Percentiles rank a stretch among this genome's conserved stretches.
phyloP scores from a whole-genome alignment of 2,329 filamentous ascomycete species.

The Myriosclerotinia curreyana region DNA sequence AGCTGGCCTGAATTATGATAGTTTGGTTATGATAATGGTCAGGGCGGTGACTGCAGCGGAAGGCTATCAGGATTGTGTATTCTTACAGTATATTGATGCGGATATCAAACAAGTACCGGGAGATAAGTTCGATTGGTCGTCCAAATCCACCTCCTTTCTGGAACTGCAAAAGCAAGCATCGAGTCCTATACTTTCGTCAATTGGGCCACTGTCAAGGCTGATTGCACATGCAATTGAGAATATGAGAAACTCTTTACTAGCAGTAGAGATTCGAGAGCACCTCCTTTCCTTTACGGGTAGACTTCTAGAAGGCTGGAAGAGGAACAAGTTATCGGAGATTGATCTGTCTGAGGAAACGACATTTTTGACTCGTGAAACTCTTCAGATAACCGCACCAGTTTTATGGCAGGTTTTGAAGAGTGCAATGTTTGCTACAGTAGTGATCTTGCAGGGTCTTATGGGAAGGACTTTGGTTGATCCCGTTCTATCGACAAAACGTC shows the following conservation, averaged over 20 bases:
- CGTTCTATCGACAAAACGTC: constrained; percentile 46
- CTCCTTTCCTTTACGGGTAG: constrained; percentile 46
- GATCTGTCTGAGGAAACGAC: constrained; percentile 58
- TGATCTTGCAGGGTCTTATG: constrained; percentile 57
- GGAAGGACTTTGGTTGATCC: constrained; percentile 57
- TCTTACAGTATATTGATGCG: constrained; percentile 59
- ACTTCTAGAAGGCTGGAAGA: constrained; percentile 62
- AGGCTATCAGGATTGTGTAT: constrained; percentile 63
- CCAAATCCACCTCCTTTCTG: constrained; percentile 54
- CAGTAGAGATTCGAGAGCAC: constrained; percentile 49
- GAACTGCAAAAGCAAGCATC: constrained; percentile 54
- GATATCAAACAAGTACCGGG: constrained; percentile 53
- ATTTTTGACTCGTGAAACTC: constrained; percentile 56
- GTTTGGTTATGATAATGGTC: constrained; percentile 56
- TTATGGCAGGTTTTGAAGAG: constrained; percentile 65
- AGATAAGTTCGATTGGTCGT: constrained; percentile 58
- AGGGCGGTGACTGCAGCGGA: constrained; percentile 57
- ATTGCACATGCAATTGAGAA: constrained; percentile 61
- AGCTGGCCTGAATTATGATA: constrained; percentile 55
- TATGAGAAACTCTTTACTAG: constrained; percentile 45
- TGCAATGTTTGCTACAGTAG: constrained; percentile 61
- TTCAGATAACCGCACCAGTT: constrained; percentile 56
- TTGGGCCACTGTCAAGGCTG: constrained; percentile 61
- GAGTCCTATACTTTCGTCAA: constrained; percentile 56
- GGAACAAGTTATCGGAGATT: constrained; percentile 65